Conservation (phyloP, 306 rosid genomes). For the Canavalia gladiata region DNA sequence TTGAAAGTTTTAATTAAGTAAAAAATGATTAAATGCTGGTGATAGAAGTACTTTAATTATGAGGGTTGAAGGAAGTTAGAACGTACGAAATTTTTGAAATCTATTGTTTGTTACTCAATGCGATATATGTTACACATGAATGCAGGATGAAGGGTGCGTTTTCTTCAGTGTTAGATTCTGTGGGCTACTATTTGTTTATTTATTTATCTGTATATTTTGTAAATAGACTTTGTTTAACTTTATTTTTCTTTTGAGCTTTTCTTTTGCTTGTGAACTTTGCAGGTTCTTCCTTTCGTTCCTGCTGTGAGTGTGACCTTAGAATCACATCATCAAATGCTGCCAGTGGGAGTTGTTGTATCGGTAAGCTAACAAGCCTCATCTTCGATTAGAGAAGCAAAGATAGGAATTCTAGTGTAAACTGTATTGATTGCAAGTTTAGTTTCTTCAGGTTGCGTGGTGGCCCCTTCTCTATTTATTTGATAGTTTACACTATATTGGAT, state of each 20-base stretch:
- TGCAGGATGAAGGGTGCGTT: too few species aligned
- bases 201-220: neutral
- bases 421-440: conserved; percentile 14
- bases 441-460: conserved; percentile 29
- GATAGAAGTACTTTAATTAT: too few species aligned
- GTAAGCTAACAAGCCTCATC: conserved; percentile 58
- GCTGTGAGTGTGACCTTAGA: conserved; percentile 63
- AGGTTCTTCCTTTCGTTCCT: conserved; percentile 79
- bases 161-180: too few species aligned
- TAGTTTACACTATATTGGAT: neutral
- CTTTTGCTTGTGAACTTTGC: conserved; percentile 41
- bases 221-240: conserved; percentile 16
- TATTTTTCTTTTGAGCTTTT: conserved; percentile 24
- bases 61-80: too few species aligned
- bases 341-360: conserved; percentile 74
- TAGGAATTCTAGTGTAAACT: neutral
- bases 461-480: conserved; percentile 15
- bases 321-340: conserved; percentile 71
- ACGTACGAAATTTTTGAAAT: too few species aligned
- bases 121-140: too few species aligned
- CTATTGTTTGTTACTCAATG: too few species aligned
- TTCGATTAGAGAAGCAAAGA: conserved; percentile 25
- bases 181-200: too few species aligned
- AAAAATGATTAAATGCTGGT: too few species aligned
- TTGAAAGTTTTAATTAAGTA: too few species aligned